Percentiles rank a stretch among this genome's conserved stretches.
phyloP scores from a whole-genome alignment of 345 rosid genomes.

The Rubroshorea leprosula region DNA sequence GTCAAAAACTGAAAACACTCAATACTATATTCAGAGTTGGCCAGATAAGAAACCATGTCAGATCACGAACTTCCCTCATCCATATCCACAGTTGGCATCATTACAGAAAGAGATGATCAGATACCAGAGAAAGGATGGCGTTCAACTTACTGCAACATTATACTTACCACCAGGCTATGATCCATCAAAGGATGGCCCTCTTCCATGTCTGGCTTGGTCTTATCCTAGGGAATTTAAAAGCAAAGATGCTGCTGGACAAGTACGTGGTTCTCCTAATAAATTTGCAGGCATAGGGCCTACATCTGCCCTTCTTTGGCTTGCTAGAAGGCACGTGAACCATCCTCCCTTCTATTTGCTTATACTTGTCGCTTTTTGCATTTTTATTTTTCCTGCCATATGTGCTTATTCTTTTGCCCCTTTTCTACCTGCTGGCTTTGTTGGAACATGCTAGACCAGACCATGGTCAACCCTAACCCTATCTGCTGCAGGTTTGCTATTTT shows the following conservation, averaged over 20 bases:
- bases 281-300: slow-evolving; percentile 94
- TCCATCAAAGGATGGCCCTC: slow-evolving; percentile 84
- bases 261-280: slow-evolving; percentile 99
- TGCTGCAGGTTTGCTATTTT: slow-evolving; percentile 79
- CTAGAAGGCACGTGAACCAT: slow-evolving; percentile 62
- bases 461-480: slow-evolving; percentile 15
- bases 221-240: slow-evolving; percentile 98
- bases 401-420: slow-evolving; percentile 12
- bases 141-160: slow-evolving; percentile 90
- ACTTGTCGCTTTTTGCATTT: slow-evolving; percentile 10
- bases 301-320: slow-evolving; percentile 95
- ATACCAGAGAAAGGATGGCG: slow-evolving; percentile 94
- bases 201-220: slow-evolving; percentile 94
- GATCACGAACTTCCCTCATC: slow-evolving; percentile 89
- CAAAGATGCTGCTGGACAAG: slow-evolving; percentile 99
- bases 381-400: slow-evolving; percentile 1
- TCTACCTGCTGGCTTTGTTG: slow-evolving; percentile 8
- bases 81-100: slow-evolving; percentile 89
- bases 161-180: slow-evolving; percentile 92
- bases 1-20: slow-evolving; percentile 93
- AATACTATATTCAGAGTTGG: slow-evolving; percentile 79
- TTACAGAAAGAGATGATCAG: slow-evolving; percentile 96
- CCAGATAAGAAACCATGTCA: slow-evolving; percentile 72
- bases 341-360: background rate
- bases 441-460: slow-evolving; percentile 16